phyloP scores from a whole-genome alignment of 176 grass and related monocot genomes.

The Triticum aestivum region IWGSC_CS_RefSeq_v2.1 NC_057809.1:553141993-553142492 shows the following conservation, averaged over 20 bases:
- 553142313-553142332: conserved; percentile 50
- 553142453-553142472: conserved; percentile 75
- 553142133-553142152: not conserved
- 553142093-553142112: not conserved
- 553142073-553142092: not conserved
- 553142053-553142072: not conserved
- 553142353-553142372: conserved; percentile 50
- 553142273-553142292: conserved; percentile 23
- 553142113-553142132: not conserved
- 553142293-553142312: conserved; percentile 32
- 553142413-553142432: conserved; percentile 48
- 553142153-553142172: not conserved
- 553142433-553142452: conserved; percentile 71
- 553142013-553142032: conserved; percentile 55
- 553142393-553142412: conserved; percentile 31
- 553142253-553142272: conserved; percentile 15
- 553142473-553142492: conserved; percentile 70
- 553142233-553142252: conserved; percentile 20
- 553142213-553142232: not conserved
- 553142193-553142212: conserved; percentile 35
- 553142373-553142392: conserved; percentile 68
- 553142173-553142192: not conserved
- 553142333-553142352: conserved; percentile 67
- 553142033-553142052: conserved; percentile 34
- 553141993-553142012: conserved; percentile 74